phyloP scores from a whole-genome alignment of 2,329 filamentous ascomycete species.

The Penicillium oxalicum region DNA sequence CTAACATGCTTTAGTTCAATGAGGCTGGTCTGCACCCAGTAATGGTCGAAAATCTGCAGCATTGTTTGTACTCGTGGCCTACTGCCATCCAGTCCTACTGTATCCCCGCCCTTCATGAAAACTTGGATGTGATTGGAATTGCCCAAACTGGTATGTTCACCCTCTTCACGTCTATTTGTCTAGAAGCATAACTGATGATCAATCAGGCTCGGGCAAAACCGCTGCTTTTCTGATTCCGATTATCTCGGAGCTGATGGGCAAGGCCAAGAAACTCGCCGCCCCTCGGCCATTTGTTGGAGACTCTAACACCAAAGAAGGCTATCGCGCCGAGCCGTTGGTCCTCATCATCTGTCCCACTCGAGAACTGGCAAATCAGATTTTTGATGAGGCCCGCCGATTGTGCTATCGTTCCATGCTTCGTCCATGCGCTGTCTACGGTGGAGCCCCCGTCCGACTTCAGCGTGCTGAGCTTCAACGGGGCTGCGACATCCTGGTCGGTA shows the following conservation, averaged over 20 bases:
- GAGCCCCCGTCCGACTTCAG: constrained; percentile 65
- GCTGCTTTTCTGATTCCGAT: constrained; percentile 87
- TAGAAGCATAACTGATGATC: background rate
- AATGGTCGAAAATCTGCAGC: constrained; percentile 69
- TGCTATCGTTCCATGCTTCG: constrained; percentile 94
- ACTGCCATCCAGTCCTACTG: constrained; percentile 86
- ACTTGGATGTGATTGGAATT: constrained; percentile 77
- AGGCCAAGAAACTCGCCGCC: constrained; percentile 80
- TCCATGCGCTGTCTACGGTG: constrained; percentile 84
- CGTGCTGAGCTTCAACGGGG: constrained; percentile 68
- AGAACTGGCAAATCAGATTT: constrained; percentile 89
- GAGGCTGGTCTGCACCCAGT: constrained; percentile 78
- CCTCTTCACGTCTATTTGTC: no score
- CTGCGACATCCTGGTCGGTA: constrained; percentile 83
- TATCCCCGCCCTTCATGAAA: constrained; percentile 69
- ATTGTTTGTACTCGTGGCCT: constrained; percentile 64
- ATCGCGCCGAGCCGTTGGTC: constrained; percentile 80
- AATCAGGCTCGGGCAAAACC: constrained; percentile 86
- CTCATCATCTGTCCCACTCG: constrained; percentile 80
- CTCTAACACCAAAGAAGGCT: constrained; percentile 43
- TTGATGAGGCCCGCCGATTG: constrained; percentile 85
- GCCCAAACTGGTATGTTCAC: constrained; percentile 75
- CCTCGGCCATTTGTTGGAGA: constrained; percentile 58
- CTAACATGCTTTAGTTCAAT: constrained; percentile 52
- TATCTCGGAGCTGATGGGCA: constrained; percentile 87